Base-by-base conservation (phyloP, 371 early-diverging fungal species). In the Funneliformis caledonium region DNA sequence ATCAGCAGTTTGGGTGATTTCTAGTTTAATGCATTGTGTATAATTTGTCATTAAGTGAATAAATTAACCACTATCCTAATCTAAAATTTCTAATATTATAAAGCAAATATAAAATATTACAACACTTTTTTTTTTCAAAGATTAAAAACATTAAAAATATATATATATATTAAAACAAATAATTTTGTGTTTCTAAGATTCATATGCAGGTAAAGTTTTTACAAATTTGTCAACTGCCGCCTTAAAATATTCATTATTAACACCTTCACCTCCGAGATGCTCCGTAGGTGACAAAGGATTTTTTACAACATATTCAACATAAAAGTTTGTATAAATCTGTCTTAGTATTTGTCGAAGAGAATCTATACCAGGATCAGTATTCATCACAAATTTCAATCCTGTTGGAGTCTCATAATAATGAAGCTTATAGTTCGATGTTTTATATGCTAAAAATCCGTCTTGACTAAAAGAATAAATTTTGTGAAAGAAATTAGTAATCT, bases 251-350 rank as follows among this genome's bases (percentile, higher is more conserved):
- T 92, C 93, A 83, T 92, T 93, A 31, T 86, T 86, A 42, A 93
- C 89, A 45, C 90, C 90, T 65, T 89, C 87, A 81, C 91, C 88
- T 7, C 85, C 84, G 11, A 87, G 85, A 59, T 62, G 72, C 31
- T 60, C 68, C 37, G 59, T 43, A 26, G 16, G 76, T 33, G 80
- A 85, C 76, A 95, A 81, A 14, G 95, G 94, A 79, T 94, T 93
- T 84, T 93, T 96, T 76, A 94, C 92, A 0, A 96, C 96, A 83
- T 93, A 96, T 82, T 97, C 97, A 12, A 98, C 96, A 85, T 96
- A 98, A 31, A 96, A 87, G 69, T 95, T 92, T 42, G 91, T 87
- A 85, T 97, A 95, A 68, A 97, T 94, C 81, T 92, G 91, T 50
- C 92, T 90, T 12, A 97, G 87, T 1, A 92, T 92, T 2, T 90